phyloP scores from a whole-genome alignment of 2,329 filamentous ascomycete genomes.

The Aspergillus melleus region DNA sequence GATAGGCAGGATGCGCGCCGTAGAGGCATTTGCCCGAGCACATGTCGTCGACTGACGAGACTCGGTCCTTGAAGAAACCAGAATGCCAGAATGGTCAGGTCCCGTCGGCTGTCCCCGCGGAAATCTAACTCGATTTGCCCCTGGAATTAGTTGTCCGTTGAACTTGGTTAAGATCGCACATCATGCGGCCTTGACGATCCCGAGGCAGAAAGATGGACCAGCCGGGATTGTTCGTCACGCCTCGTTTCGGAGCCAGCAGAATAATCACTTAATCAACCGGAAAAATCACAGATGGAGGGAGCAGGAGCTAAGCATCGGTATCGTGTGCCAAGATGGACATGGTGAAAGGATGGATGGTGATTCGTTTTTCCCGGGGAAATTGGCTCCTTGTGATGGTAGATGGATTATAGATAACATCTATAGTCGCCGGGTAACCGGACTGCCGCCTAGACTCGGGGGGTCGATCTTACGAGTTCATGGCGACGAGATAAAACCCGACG shows the following conservation, averaged over 20 bases:
- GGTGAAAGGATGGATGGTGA: neutral
- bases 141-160: neutral
- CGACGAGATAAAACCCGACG: constrained; percentile 3
- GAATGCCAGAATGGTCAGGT: too few species aligned
- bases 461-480: neutral
- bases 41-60: neutral
- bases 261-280: neutral
- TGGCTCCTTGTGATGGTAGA: neutral
- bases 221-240: too few species aligned
- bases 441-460: constrained; percentile 6
- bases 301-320: neutral
- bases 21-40: neutral
- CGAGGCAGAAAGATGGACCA: neutral
- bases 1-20: neutral
- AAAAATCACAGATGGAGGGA: neutral
- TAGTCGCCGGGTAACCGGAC: constrained; percentile 7
- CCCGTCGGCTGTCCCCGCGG: neutral
- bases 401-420: too few species aligned
- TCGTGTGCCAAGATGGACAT: neutral
- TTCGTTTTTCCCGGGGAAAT: neutral
- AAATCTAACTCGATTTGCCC: neutral
- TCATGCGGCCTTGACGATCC: neutral
- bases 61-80: neutral
- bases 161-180: neutral
- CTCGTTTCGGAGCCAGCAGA: neutral